phyloP scores from a whole-genome alignment of 352 stramenopile genomes.

The Pythium pyrilobum region DNA sequence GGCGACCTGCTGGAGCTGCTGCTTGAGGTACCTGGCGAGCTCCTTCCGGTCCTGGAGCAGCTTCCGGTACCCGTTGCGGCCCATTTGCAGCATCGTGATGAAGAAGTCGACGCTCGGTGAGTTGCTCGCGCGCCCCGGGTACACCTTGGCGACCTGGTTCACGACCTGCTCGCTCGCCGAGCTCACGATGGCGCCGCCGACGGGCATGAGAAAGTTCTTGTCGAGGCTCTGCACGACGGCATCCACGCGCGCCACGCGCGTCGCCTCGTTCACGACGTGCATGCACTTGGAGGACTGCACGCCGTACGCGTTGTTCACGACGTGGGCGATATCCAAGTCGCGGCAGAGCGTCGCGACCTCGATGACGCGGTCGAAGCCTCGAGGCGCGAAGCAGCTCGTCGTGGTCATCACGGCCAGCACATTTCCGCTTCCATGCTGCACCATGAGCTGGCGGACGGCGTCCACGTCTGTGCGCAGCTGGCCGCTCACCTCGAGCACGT shows the following conservation, averaged over 20 bases:
- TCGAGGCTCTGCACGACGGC: constrained; percentile 97
- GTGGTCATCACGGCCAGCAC: constrained; percentile 96
- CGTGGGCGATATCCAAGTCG: constrained; percentile 80
- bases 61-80: constrained; percentile 78
- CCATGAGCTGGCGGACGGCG: constrained; percentile 62
- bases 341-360: constrained; percentile 89
- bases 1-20: constrained; percentile 70
- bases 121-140: constrained; percentile 94
- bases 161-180: constrained; percentile 73
- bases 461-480: constrained; percentile 90
- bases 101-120: constrained; percentile 96
- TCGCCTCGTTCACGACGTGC: constrained; percentile 90
- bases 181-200: constrained; percentile 89
- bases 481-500: constrained; percentile 44
- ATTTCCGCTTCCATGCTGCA: constrained; percentile 41
- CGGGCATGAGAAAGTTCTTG: constrained; percentile 99
- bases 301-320: constrained; percentile 99
- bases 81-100: constrained; percentile 98
- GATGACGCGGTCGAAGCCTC: constrained; percentile 93
- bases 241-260: constrained; percentile 92
- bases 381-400: constrained; percentile 98
- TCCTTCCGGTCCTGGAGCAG: constrained; percentile 86
- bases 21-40: constrained; percentile 69
- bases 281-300: constrained; percentile 93
- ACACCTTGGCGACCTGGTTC: constrained; percentile 88